These are phyloP conservation scores for Zasmidium citrigriseum DNA, from an alignment of 2,329 filamentous ascomycete genomes.

Conservation along the genomic window DNA sequence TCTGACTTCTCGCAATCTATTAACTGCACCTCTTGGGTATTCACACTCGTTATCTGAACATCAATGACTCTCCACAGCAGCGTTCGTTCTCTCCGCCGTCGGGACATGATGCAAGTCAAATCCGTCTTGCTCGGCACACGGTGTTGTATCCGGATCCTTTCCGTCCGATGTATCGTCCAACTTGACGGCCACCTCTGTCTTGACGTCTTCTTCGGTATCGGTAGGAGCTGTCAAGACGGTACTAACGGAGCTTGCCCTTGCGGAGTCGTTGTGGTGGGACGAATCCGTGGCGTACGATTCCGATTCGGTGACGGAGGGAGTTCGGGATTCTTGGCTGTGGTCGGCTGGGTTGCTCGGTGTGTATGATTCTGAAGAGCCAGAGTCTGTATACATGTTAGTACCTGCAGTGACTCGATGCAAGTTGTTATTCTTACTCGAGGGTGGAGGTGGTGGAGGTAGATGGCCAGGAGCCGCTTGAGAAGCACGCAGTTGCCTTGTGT, in stretches of 20 bases:
- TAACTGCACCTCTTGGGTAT: too few species aligned
- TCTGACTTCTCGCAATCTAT: too few species aligned
- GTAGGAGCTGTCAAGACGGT: neutral
- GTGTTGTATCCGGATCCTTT: too few species aligned
- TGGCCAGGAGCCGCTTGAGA: neutral
- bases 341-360: neutral
- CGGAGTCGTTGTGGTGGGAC: neutral
- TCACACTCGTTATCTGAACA: too few species aligned
- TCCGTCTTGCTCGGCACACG: too few species aligned
- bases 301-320: neutral
- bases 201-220: neutral
- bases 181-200: neutral
- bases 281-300: neutral
- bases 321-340: neutral
- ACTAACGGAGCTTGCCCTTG: neutral
- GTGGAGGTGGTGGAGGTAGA: neutral
- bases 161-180: neutral
- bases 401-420: neutral
- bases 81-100: too few species aligned
- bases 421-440: neutral
- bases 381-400: neutral
- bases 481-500: neutral
- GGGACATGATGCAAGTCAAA: too few species aligned
- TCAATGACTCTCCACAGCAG: too few species aligned
- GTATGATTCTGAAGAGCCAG: neutral